A percentile compares a stretch with the other conserved stretches of the same genome.
Conservation (phyloP, 768 basidiomycete species). For the Thelephora aurantiotincta region DNA sequence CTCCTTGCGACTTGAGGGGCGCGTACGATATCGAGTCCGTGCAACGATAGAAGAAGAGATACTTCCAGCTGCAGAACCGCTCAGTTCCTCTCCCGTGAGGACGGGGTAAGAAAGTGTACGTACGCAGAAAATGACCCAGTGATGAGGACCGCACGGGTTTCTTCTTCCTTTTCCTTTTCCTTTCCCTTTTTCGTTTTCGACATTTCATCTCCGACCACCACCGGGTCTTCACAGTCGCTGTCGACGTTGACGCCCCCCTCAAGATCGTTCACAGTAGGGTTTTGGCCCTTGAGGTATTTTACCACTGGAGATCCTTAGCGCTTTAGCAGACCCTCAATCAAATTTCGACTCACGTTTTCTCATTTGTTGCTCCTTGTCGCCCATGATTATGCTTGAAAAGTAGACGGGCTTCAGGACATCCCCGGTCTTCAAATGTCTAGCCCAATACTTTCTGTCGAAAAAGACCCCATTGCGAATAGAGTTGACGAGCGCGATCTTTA, state of each 20-base stretch:
- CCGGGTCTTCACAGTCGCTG: slow-evolving; percentile 4
- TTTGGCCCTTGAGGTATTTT: slow-evolving; percentile 4
- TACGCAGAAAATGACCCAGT: too few species aligned
- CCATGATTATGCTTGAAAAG: slow-evolving; percentile 5
- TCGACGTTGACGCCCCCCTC: slow-evolving; percentile 2
- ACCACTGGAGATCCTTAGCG: slow-evolving; percentile 6
- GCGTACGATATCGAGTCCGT: slow-evolving; percentile 7
- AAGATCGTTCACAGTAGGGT: slow-evolving; percentile 2
- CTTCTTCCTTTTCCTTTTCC: background rate
- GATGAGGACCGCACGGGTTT: too few species aligned
- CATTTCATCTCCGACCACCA: slow-evolving; percentile 5
- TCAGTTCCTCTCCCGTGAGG: too few species aligned
- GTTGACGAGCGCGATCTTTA: background rate
- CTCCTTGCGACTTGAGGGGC: slow-evolving; percentile 5
- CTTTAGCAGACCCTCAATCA: slow-evolving; percentile 6
- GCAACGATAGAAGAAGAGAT: slow-evolving; percentile 12
- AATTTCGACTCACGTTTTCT: slow-evolving; percentile 5
- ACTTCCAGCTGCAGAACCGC: slow-evolving; percentile 1
- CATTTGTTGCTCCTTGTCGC: slow-evolving; percentile 1
- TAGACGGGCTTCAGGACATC: background rate
- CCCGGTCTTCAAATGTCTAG: background rate
- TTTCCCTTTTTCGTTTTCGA: slow-evolving; percentile 5
- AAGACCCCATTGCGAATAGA: background rate
- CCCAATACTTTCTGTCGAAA: background rate
- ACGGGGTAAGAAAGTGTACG: too few species aligned